Evolutionary conservation across 257 asterid species (phyloP).

Genomic region (Salvia miltiorrhiza): DNA sequence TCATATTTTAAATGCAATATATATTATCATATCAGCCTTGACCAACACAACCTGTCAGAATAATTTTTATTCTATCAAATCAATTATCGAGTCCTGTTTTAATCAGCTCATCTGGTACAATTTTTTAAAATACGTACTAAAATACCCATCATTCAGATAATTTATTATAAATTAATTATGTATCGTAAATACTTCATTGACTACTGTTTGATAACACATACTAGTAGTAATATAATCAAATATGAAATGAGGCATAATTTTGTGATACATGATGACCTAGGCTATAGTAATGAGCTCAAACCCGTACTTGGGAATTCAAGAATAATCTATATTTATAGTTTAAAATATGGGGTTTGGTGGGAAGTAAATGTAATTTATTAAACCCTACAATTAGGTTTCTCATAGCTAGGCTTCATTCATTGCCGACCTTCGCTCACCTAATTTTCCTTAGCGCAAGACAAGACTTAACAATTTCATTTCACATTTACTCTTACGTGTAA

Average conservation of each 20-base stretch:
- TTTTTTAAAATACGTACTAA: too few species aligned
- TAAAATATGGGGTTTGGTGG: neutral
- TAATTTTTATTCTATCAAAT: too few species aligned
- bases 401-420: conserved; percentile 7
- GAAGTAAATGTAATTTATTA: neutral
- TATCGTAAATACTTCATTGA: neutral
- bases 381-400: neutral
- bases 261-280: too few species aligned
- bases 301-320: neutral
- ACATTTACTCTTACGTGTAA: neutral
- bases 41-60: too few species aligned
- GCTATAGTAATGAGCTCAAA: neutral
- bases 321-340: neutral
- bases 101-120: too few species aligned
- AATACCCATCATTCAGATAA: neutral
- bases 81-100: too few species aligned
- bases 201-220: neutral
- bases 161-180: neutral
- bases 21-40: too few species aligned
- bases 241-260: neutral
- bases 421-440: neutral
- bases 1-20: too few species aligned
- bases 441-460: neutral
- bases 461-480: neutral
- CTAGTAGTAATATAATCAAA: neutral